Base-by-base conservation (phyloP, 257 asterid species). In the Fraxinus americana region DNA sequence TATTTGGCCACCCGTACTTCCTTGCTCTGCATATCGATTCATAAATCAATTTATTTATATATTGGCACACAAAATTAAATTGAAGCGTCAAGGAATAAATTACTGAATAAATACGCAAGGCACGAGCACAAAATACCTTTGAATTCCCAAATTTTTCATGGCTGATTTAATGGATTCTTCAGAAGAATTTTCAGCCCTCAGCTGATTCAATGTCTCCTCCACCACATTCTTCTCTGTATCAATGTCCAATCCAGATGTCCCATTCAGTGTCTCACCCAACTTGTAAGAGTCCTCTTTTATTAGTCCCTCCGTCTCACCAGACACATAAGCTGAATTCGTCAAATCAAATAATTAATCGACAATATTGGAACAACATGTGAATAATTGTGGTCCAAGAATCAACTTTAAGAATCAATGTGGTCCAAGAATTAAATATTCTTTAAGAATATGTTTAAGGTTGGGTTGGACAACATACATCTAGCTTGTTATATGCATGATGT, bases 71-170 rank as follows among this genome's bases (percentile, higher is more conserved):
- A 43, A 41, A 41, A 43, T 43, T 17, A 52, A 52, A 52, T 52
- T 6, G 66, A 57, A 57, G 66, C 7, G 12, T 57, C 6, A n/a
- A n/a, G 66, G 66, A 57, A 57, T 57, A 54, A 54, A 17, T 4
- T 1, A 19, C 27, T 7, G 27, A 19, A 5, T 19, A 57, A 57
- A n/a, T 7, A 57, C 27, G 3, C 0, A 19, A 1, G 23, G 25
- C 25, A 25, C 8, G 25, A 54, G 10, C 54, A 2, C 1, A 3
- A 25, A 12, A 23, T 63, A 91, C 97, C 97, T 91, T 78, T 88
- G 87, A 45, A 91, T 86, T 57, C 97, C 97, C 77, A 91, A 83
- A 70, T 88, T 93, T 77, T 84, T 90, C 93, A 88, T 86, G 76
- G 78, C 21, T 52, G 83, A 73, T 74, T 82, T 86, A 32, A 87